Base-by-base conservation (phyloP, 768 basidiomycete species). In the Trametes gibbosa region DNA sequence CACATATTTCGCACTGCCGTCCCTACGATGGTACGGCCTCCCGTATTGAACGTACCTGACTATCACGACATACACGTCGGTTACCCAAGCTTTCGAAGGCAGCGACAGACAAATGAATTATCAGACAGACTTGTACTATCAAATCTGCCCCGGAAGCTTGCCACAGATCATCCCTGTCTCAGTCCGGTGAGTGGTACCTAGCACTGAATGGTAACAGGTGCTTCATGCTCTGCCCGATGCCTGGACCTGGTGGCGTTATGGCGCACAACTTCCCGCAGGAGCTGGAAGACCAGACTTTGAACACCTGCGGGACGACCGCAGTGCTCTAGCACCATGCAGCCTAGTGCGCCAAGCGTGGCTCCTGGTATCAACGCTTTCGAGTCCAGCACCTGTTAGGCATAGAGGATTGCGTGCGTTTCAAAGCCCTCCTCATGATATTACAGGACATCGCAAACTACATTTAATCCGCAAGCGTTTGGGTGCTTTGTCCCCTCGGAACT, bases 251-350 rank as follows among this genome's bases (percentile, higher is more conserved):
- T 5, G 29, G 29, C 10, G 4, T 25, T 37, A 61, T 63, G 61
- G 19, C 34, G 12, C 47, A 19, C 16, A 46, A 49, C n/a, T 55
- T 69, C 27, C 70, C 70, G 1, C 68, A 65, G 46, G 69, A 71
- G 63, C 61, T 71, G 32, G 51, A 65, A 29, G 70, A 71, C 61
- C 58, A 67, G 62, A 55, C 23, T 63, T 70, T 35, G 69, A 71
- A 63, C 61, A 70, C 47, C 64, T 69, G 24, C 66, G 68, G 67
- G 61, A 69, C 57, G 70, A 71, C 59, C 17, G 49, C 19, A 17
- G 40, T 12, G 24, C 70, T 13, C 63, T 70, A 43, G 13, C 37
- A 12, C 52, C 63, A n/a, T 70, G 68, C 54, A 60, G 63, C 53
- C 57, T 65, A 17, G 47, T 58, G 4, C 63, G 61, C 58, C 59